Conservation (phyloP, 441 rosid genomes). For the Heliophila coronopifolia region DNA sequence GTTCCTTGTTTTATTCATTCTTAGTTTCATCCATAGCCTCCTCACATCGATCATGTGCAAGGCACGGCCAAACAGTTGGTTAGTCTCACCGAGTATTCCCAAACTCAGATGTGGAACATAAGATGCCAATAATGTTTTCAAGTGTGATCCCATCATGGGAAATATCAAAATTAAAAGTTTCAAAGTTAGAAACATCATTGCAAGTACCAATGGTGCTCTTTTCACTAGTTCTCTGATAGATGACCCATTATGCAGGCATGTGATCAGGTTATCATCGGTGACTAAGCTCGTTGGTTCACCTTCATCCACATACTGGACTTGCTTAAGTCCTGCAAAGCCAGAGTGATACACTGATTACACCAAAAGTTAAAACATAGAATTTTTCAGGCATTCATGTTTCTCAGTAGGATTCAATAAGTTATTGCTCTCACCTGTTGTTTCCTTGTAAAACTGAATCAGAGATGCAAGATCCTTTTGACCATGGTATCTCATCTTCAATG, state of each 20-base stretch:
- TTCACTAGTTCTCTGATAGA: constrained; percentile 37
- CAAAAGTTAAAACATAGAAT: too few species aligned
- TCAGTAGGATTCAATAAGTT: too few species aligned
- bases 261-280: constrained; percentile 19
- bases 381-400: too few species aligned
- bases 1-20: constrained; percentile 57
- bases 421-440: constrained; percentile 60
- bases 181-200: constrained; percentile 45
- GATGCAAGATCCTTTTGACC: constrained; percentile 58
- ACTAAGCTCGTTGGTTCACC: constrained; percentile 24
- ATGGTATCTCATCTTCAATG: constrained; percentile 38
- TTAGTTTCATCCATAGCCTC: constrained; percentile 65
- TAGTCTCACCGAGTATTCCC: constrained; percentile 75
- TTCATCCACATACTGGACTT: constrained; percentile 43
- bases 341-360: too few species aligned
- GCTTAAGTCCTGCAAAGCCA: constrained; percentile 30
- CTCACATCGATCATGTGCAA: constrained; percentile 70
- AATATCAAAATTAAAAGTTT: constrained; percentile 38
- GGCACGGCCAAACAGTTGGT: constrained; percentile 55
- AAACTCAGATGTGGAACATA: constrained; percentile 59
- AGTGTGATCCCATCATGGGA: constrained; percentile 40
- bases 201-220: constrained; percentile 50
- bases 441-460: constrained; percentile 59
- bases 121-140: constrained; percentile 53
- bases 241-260: constrained; percentile 29